Evolutionary conservation across 495 filamentous ascomycete species (phyloP).

Genomic region (Pyrenopolyporus hunteri): DNA sequence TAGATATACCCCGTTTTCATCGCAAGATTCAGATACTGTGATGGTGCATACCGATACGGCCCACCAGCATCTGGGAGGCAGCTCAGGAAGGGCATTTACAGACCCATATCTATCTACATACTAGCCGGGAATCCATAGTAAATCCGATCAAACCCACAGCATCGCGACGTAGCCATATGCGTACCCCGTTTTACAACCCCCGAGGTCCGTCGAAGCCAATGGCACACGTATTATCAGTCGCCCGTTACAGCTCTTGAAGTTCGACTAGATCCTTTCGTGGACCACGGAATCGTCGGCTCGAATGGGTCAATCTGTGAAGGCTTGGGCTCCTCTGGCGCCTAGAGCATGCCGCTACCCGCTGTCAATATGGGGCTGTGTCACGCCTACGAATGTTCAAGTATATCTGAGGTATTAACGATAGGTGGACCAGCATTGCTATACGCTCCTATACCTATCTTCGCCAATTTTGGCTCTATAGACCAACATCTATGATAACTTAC

Average conservation of each 20-base stretch:
- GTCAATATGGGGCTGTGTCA: conserved; percentile 22
- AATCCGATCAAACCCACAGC: background rate
- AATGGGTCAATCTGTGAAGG: conserved; percentile 14
- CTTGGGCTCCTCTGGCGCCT: conserved; percentile 9
- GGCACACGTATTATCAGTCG: conserved; percentile 5
- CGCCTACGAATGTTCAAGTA: conserved; percentile 22
- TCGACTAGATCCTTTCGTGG: background rate
- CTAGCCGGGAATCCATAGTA: background rate
- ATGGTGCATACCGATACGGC: background rate
- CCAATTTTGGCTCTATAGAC: conserved; percentile 1
- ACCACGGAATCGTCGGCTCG: conserved; percentile 15
- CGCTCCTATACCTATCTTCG: background rate
- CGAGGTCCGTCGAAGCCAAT: background rate
- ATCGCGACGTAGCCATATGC: conserved; percentile 15
- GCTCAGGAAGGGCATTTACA: background rate
- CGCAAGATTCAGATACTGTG: background rate
- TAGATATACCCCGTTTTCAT: background rate
- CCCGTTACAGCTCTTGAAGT: background rate
- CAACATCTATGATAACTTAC: background rate
- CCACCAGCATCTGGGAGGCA: background rate
- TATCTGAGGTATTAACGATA: conserved; percentile 28
- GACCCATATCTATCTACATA: background rate
- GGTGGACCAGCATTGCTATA: background rate
- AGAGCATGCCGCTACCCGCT: conserved; percentile 19
- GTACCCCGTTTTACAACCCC: conserved; percentile 18